Conservation (phyloP, 78 protist species). For the Pigoraptor vietnamica region DNA sequence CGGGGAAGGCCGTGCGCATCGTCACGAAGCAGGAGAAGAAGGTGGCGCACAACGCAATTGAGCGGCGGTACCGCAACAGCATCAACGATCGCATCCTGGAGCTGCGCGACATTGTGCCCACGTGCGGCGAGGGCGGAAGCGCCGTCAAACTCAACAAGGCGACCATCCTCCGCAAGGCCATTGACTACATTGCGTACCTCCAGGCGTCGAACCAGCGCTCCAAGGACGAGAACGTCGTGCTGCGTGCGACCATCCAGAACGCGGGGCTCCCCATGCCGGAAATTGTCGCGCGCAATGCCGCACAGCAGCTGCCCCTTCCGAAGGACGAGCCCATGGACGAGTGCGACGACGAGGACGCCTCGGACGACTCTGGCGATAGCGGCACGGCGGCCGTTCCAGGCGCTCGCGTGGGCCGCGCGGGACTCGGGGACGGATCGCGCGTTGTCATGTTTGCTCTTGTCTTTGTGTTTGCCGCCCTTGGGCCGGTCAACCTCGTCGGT, state of each 20-base stretch:
- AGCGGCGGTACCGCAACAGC: slow-evolving; percentile 1
- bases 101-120: background rate
- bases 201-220: background rate
- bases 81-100: background rate
- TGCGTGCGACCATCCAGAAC: background rate
- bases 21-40: background rate
- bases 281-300: too few relatives aligned
- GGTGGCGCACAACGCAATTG: background rate
- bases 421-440: too few relatives aligned
- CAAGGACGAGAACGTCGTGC: background rate
- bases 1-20: too few relatives aligned
- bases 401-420: too few relatives aligned
- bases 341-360: background rate
- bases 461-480: too few relatives aligned
- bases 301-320: too few relatives aligned
- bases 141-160: background rate
- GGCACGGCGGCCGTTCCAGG: too few relatives aligned
- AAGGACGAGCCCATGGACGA: background rate
- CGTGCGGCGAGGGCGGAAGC: background rate
- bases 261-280: background rate
- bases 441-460: too few relatives aligned
- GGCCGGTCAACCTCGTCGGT: too few relatives aligned
- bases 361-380: too few relatives aligned
- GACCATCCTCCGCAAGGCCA: slow-evolving; percentile 13
- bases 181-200: background rate